Conservation (phyloP, 1,284 basidiomycete genomes). For the Papiliotrema nemorosa region DNA sequence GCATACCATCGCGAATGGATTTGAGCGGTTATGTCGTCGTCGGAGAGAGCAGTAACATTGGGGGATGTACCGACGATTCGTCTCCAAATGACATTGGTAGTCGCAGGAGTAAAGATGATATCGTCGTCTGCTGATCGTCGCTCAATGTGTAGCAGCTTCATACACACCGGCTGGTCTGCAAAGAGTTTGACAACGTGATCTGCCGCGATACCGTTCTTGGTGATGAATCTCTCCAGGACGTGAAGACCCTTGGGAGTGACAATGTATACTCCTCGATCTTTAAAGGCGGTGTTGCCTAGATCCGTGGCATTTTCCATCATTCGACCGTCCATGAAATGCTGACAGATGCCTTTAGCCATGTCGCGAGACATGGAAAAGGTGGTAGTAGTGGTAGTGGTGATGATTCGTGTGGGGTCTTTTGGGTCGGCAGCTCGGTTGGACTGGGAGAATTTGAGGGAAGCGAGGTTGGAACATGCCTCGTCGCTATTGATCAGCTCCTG, state of each 20-base stretch:
- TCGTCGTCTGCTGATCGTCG: slow-evolving; percentile 90
- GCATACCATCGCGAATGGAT: slow-evolving; percentile 39
- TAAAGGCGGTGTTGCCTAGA: slow-evolving; percentile 81
- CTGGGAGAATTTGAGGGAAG: slow-evolving; percentile 97
- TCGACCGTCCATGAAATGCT: slow-evolving; percentile 98
- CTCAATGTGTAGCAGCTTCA: slow-evolving; percentile 96
- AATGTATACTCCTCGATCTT: slow-evolving; percentile 93
- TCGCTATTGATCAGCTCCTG: slow-evolving; percentile 59
- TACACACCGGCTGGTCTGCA: slow-evolving; percentile 89
- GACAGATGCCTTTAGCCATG: slow-evolving; percentile 99
- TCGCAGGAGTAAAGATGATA: slow-evolving; percentile 89
- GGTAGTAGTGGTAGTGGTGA: slow-evolving; percentile 98
- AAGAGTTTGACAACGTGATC: slow-evolving; percentile 90
- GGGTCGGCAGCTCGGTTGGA: slow-evolving; percentile 97
- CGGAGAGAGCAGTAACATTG: slow-evolving; percentile 58
- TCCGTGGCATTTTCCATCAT: slow-evolving; percentile 96
- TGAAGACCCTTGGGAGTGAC: slow-evolving; percentile 97
- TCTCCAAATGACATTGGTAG: slow-evolving; percentile 91
- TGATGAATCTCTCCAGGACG: slow-evolving; percentile 97
- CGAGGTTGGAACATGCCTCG: slow-evolving; percentile 89
- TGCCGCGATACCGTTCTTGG: slow-evolving; percentile 91
- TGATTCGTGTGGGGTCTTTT: slow-evolving; percentile 90
- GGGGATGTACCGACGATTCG: slow-evolving; percentile 84
- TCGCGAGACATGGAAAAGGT: slow-evolving; percentile 99
- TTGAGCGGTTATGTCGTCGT: slow-evolving; percentile 46